phyloP scores from a whole-genome alignment of 345 rosid species.

The Populus alba region DNA sequence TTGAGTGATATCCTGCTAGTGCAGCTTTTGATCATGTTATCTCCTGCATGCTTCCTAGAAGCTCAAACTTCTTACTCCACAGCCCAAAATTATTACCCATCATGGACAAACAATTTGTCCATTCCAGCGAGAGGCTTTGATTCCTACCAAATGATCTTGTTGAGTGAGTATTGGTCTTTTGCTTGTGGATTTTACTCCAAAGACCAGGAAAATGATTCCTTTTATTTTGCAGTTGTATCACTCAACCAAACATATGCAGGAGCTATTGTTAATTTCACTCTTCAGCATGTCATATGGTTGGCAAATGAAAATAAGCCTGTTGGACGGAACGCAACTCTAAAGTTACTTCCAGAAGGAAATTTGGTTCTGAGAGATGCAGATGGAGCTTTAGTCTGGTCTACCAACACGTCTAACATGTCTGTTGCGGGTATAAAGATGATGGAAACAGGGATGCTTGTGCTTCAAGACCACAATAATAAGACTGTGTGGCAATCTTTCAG shows the following conservation, averaged over 20 bases:
- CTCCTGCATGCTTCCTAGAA: neutral
- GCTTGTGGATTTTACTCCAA: conserved; percentile 3
- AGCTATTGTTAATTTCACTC: rapidly evolving
- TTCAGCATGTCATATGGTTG: neutral
- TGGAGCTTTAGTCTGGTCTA: neutral
- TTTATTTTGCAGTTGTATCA: neutral
- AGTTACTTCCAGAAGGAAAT: neutral
- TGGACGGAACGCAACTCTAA: neutral
- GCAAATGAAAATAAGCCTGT: neutral
- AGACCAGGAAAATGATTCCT: neutral
- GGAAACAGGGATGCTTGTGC: neutral
- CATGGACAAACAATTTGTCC: neutral
- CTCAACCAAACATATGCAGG: rapidly evolving
- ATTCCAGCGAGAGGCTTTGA: no score
- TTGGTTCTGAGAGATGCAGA: neutral
- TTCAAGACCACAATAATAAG: neutral
- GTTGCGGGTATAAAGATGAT: neutral
- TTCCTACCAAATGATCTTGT: neutral
- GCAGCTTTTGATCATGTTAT: neutral
- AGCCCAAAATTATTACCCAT: no score
- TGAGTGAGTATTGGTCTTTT: neutral
- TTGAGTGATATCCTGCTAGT: neutral
- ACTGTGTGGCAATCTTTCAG: neutral
- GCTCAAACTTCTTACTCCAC: neutral
- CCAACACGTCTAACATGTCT: neutral